phyloP scores from a whole-genome alignment of 257 asterid species.

The Solanum pinnatisectum region DNA sequence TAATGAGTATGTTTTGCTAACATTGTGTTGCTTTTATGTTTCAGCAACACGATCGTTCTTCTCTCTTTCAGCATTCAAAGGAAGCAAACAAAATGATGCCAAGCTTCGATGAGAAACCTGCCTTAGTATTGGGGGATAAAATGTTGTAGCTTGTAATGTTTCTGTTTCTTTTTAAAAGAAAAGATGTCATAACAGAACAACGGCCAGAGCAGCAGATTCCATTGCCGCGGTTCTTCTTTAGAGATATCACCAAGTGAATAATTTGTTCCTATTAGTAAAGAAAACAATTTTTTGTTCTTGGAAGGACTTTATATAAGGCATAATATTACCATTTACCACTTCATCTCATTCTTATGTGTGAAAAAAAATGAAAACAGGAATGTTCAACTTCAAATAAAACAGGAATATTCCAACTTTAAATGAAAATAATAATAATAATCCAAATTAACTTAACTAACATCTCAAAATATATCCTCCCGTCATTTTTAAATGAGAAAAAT shows the following conservation, averaged over 20 bases:
- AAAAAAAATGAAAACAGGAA: not conserved
- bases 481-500: not conserved
- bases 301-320: not conserved
- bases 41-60: slow-evolving; percentile 96
- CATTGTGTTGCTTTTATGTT: slow-evolving; percentile 17
- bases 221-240: not conserved
- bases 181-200: not conserved
- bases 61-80: slow-evolving; percentile 98
- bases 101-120: not conserved
- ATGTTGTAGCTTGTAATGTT: not conserved
- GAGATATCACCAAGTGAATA: not conserved
- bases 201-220: not conserved
- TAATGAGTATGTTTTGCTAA: not conserved
- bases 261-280: not conserved
- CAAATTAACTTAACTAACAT: not conserved
- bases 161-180: not conserved
- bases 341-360: not conserved
- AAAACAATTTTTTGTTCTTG: not conserved
- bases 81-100: slow-evolving; percentile 48
- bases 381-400: not conserved
- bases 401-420: not conserved
- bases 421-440: not conserved
- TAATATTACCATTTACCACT: not conserved
- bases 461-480: not conserved
- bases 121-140: not conserved